A percentile compares a stretch with the other conserved stretches of the same genome.
Evolutionary conservation across 2,329 filamentous ascomycete genomes (phyloP).

Genomic region (Zarea fungicola): DNA sequence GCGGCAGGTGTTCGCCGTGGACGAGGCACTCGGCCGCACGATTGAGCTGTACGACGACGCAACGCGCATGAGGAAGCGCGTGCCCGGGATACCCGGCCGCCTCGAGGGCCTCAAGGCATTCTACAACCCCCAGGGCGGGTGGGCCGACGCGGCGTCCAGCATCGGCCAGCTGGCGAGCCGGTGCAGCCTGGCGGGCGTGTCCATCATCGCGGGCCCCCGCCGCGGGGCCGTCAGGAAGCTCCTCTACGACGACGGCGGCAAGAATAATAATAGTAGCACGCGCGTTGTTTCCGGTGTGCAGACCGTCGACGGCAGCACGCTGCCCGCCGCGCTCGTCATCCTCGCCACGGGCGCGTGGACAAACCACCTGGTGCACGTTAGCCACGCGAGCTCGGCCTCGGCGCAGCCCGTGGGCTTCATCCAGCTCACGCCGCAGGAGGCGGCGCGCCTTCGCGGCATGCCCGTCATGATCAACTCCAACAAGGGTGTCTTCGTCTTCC

Average conservation of each 20-base stretch:
- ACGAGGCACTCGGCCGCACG: constrained; percentile 15
- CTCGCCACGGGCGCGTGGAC: constrained; percentile 68
- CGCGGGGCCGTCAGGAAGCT: constrained; percentile 25
- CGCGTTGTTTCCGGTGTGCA: constrained; percentile 23
- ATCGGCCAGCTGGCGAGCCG: constrained; percentile 22
- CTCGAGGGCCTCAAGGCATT: constrained; percentile 22
- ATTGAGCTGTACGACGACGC: constrained; percentile 24
- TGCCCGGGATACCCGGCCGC: constrained; percentile 19
- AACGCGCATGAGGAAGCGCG: constrained; percentile 11
- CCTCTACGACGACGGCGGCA: constrained; percentile 4
- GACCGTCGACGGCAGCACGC: constrained; percentile 28
- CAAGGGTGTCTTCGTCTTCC: constrained; percentile 51
- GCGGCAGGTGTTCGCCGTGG: constrained; percentile 16
- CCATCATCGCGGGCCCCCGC: constrained; percentile 25
- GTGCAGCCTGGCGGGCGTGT: constrained; percentile 26
- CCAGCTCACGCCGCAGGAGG: constrained; percentile 53
- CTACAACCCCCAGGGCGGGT: constrained; percentile 26
- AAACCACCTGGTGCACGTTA: constrained; percentile 46
- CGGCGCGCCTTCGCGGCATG: constrained; percentile 44
- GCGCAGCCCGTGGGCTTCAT: constrained; percentile 64
- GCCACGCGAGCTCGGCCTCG: constrained; percentile 56
- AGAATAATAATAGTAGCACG: neutral
- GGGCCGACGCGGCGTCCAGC: constrained; percentile 27
- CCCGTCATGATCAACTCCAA: constrained; percentile 55
- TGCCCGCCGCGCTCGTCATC: constrained; percentile 55